phyloP scores from a whole-genome alignment of 2,329 filamentous ascomycete genomes.

The Xylogone sp. region DNA sequence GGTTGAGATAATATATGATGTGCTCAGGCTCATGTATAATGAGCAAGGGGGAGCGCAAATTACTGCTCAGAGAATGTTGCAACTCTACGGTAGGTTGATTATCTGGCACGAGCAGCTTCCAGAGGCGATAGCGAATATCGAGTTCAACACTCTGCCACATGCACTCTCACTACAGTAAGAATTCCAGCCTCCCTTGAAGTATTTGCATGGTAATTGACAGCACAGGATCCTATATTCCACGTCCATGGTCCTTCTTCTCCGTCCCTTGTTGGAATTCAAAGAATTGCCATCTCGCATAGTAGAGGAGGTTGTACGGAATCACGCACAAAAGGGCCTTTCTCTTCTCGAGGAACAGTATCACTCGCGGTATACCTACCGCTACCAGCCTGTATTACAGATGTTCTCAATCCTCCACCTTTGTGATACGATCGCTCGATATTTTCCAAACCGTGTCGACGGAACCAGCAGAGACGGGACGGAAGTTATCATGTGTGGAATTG shows the following conservation, averaged over 20 bases:
- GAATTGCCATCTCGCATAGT: constrained; percentile 19
- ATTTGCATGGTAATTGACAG: constrained; percentile 10
- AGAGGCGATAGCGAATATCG: constrained; percentile 15
- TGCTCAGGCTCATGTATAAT: constrained; percentile 21
- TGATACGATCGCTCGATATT: constrained; percentile 26
- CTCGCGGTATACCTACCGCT: constrained; percentile 23
- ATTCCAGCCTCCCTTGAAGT: neutral
- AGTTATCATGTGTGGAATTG: constrained; percentile 24
- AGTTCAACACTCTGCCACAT: constrained; percentile 24
- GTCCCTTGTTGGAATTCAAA: constrained; percentile 24
- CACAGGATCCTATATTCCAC: constrained; percentile 27
- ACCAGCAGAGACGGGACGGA: constrained; percentile 18
- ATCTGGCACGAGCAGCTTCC: constrained; percentile 26
- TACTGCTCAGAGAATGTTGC: constrained; percentile 16
- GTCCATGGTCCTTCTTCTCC: constrained; percentile 25
- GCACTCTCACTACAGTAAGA: constrained; percentile 29
- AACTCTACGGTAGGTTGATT: constrained; percentile 23
- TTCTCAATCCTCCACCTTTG: constrained; percentile 28
- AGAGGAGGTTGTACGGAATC: constrained; percentile 22
- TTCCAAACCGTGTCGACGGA: constrained; percentile 18
- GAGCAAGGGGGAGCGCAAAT: constrained; percentile 8
- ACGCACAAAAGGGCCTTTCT: constrained; percentile 27
- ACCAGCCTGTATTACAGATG: constrained; percentile 30
- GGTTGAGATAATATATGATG: constrained; percentile 22
- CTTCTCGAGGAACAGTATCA: constrained; percentile 26